Base-by-base conservation (phyloP, 2,329 filamentous ascomycete genomes). In the Trichoderma citrinoviride region DNA sequence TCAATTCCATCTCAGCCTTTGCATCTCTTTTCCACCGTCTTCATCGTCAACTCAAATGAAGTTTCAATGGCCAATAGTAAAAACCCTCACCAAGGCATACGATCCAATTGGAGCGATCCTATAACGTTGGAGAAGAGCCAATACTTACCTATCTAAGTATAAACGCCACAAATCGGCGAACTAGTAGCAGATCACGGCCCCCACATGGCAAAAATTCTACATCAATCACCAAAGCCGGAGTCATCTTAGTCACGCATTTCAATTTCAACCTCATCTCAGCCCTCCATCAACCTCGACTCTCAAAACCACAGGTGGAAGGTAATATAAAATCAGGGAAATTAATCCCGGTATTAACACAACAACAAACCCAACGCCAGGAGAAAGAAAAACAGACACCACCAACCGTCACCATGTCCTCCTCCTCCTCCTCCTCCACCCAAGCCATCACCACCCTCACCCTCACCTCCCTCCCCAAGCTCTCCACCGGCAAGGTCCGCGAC, bases 401-500 rank as follows among this genome's bases (percentile, higher is more conserved):
- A 37, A 27, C 8, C n/a, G n/a, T 12, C 49, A 19, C 4, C 49
- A 62, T 62, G 60, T 53, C 60, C 25, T 44, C 58, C 5, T 27
- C 58, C n/a, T n/a, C n/a, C n/a, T n/a, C n/a, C n/a, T 53, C 60
- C 25, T 44, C 58, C 5, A 19, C 58, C n/a, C 25, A 54, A 27
- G 49, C 60, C n/a, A 62, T 62, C 60, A 62, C 60, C 27, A 23
- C 49, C 60, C 25, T 62, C 60, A 54, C 60, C 40, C 70, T 78
- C n/a, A 68, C 73, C 3, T 76, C 75, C 53, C 70, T 78, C 65
- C 64, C 71, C n/a, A 74, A 73, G 68, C 68, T 78, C 53, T 75
- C 77, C 43, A 75, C 76, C 41, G 81, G 83, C 71, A 96, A 96
- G 80, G 92, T 96, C 27, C 87, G 92, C 72, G 91, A 96, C 73